phyloP scores from a whole-genome alignment of 495 filamentous ascomycete species.

The Lentithecium fluviatile region DNA sequence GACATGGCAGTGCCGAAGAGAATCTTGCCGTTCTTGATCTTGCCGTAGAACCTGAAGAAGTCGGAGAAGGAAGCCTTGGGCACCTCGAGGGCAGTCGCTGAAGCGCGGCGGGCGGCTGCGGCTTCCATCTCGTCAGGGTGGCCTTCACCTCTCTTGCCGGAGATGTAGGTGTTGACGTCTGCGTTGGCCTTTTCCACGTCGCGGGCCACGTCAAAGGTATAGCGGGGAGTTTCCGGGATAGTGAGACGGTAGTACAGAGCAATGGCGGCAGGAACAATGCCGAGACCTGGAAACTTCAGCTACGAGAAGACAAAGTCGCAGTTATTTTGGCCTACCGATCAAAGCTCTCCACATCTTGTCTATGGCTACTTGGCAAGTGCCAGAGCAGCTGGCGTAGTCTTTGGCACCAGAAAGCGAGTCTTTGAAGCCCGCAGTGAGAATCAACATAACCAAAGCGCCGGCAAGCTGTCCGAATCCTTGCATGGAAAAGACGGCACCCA shows the following conservation, averaged over 20 bases:
- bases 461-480: conserved; percentile 76
- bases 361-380: conserved; percentile 65
- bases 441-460: conserved; percentile 68
- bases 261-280: conserved; percentile 71
- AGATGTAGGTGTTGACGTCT: conserved; percentile 57
- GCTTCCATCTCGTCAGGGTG: conserved; percentile 62
- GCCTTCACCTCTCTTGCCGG: conserved; percentile 48
- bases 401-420: conserved; percentile 58
- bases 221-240: conserved; percentile 79
- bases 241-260: conserved; percentile 85
- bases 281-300: conserved; percentile 46
- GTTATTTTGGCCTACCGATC: conserved; percentile 55
- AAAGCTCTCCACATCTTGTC: conserved; percentile 85
- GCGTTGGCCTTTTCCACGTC: conserved; percentile 68
- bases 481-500: conserved; percentile 83
- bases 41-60: conserved; percentile 62
- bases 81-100: conserved; percentile 49
- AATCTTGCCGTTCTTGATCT: conserved; percentile 66
- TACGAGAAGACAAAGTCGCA: not conserved
- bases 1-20: conserved; percentile 75
- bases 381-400: conserved; percentile 54
- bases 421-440: conserved; percentile 71
- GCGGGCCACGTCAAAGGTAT: conserved; percentile 77
- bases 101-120: conserved; percentile 49
- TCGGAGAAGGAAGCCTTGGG: conserved; percentile 66